These are phyloP conservation scores for Ampelocalamus luodianensis DNA, from an alignment of 176 grass and related monocot genomes.

Conservation along the genomic window DNA sequence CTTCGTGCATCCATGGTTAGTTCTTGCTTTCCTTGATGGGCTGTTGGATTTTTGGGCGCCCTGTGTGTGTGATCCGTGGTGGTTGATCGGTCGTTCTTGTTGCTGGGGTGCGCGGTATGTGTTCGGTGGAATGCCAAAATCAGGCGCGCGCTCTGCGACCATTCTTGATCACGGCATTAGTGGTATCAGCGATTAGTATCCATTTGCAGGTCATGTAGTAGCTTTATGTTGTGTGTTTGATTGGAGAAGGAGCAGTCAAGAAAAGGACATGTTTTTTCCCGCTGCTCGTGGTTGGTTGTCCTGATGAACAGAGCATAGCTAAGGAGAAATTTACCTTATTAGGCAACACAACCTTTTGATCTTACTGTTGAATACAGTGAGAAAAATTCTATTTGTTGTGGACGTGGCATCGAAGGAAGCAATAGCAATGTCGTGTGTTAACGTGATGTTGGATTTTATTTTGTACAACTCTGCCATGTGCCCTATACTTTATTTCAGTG, in stretches of 20 bases:
- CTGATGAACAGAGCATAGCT: neutral
- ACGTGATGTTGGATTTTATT: neutral
- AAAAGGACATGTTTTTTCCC: neutral
- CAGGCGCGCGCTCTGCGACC: neutral
- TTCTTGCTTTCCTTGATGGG: neutral
- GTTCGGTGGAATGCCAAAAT: conserved; percentile 44
- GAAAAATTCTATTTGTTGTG: neutral
- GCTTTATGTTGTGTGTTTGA: conserved; percentile 2
- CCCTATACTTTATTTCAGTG: neutral
- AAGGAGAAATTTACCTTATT: neutral
- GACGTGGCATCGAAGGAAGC: neutral
- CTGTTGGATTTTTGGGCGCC: neutral
- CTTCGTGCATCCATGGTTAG: conserved; percentile 32
- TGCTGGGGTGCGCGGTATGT: neutral
- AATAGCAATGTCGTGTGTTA: neutral
- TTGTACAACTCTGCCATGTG: neutral
- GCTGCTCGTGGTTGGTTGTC: neutral
- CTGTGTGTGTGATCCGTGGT: neutral
- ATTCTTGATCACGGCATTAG: neutral
- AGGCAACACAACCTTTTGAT: neutral
- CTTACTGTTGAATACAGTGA: neutral
- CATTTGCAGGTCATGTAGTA: conserved; percentile 8
- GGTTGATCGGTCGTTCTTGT: neutral
- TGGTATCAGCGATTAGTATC: neutral
- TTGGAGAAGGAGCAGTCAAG: neutral